Evolutionary conservation across 345 rosid genomes (phyloP), one percentile per base, ranked within the genome.

Genomic region (Euphorbia lathyris): DNA sequence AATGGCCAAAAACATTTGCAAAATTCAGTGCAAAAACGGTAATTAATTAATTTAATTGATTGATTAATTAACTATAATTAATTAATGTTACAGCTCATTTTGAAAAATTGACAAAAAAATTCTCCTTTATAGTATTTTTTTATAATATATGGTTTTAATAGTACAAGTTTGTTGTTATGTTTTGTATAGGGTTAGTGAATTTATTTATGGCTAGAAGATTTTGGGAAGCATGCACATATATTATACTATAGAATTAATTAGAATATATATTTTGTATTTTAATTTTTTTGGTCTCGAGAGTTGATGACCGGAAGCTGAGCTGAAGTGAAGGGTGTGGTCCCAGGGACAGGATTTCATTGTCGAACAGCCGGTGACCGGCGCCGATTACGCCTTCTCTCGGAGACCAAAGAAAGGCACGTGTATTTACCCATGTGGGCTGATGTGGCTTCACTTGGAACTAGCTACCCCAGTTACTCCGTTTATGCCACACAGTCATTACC

Each of bases 311-410:
- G 74, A 9, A 1, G 65, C 8, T 3, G 16, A 36, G 2, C 38
- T 34, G 38, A 34, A 34, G 47, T 78, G 77, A 27, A 9, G 40
- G 2, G 58, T 77, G 77, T 55, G 74, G 76, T n/a, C 81, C 83
- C 67, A 43, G 79, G 27, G 82, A 75, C 78, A 62, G 66, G 34
- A n/a, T 1, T 5, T 26, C 55, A 42, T 34, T 20, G 77, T 7
- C n/a, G 65, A 59, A 62, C 14, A 34, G 64, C 82, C 85, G 83
- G 78, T 75, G 74, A 78, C 85, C 85, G 84, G 84, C 89, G 79
- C 79, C 77, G 84, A 61, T 82, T 43, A 53, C 85, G 89, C 73
- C 75, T 45, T 67, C 52, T 58, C 74, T 68, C 68, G 53, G 72
- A 27, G 76, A 62, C 68, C 68, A 7, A 70, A 68, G 74, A 67